Percentiles rank a stretch among this genome's conserved stretches.
Evolutionary conservation across 78 protist genomes (phyloP).

Genomic region (Guillardia theta): DNA sequence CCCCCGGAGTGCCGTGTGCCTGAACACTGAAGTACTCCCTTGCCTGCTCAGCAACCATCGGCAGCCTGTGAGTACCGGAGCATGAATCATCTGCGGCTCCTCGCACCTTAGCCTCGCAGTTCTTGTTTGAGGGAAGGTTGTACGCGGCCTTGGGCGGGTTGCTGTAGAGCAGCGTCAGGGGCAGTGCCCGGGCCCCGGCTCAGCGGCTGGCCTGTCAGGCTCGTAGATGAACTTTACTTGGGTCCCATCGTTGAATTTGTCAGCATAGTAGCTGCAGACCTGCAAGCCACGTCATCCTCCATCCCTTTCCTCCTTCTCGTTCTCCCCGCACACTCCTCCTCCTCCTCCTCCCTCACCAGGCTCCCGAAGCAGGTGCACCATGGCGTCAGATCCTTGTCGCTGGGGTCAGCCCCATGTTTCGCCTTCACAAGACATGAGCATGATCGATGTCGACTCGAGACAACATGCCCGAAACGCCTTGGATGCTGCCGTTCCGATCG

Average conservation of each 20-base stretch:
- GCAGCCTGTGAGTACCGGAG: not conserved
- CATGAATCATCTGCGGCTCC: not conserved
- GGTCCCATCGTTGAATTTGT: slow-evolving; percentile 18
- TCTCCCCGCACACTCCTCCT: not conserved
- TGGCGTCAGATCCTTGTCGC: not conserved
- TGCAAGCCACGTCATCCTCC: not conserved
- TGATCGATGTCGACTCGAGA: not conserved
- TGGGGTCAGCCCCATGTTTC: not conserved
- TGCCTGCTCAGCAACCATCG: not conserved
- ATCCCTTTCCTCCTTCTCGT: not conserved
- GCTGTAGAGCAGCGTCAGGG: not conserved
- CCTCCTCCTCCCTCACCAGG: not conserved
- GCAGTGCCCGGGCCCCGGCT: not conserved
- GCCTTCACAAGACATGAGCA: not conserved
- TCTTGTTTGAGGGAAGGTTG: not conserved
- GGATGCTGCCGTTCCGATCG: not conserved
- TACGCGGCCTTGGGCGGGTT: not conserved
- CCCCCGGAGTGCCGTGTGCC: not conserved
- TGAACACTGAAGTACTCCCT: not conserved
- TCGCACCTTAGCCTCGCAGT: slow-evolving; percentile 1
- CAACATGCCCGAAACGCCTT: not conserved
- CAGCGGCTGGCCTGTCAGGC: not conserved
- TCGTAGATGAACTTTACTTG: not conserved
- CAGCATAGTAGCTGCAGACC: slow-evolving; percentile 26
- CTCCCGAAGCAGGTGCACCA: slow-evolving; percentile 32